phyloP scores from a whole-genome alignment of 2,329 filamentous ascomycete species.

The Penicillium sp. region DNA sequence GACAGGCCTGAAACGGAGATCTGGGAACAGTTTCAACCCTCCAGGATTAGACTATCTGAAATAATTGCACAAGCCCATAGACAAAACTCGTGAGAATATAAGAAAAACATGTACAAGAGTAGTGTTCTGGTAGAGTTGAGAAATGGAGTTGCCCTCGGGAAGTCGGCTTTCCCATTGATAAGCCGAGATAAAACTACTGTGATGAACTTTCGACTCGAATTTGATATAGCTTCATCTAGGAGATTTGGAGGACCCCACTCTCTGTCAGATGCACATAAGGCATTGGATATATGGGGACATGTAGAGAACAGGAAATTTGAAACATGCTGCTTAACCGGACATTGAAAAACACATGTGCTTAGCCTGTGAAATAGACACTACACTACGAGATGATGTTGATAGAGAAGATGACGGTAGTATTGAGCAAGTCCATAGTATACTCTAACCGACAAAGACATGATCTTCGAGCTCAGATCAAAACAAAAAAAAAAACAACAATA shows the following conservation, averaged over 20 bases:
- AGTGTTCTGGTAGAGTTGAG: conserved; percentile 20
- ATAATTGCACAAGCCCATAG: not conserved
- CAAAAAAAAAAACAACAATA: conserved; percentile 23
- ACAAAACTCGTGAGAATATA: not conserved
- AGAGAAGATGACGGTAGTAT: conserved; percentile 11
- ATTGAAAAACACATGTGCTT: not conserved
- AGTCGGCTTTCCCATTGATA: conserved; percentile 17
- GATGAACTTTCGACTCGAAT: not conserved
- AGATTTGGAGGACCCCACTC: not conserved
- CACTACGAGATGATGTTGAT: not conserved
- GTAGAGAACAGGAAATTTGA: not conserved
- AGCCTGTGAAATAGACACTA: not conserved
- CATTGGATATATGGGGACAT: not conserved
- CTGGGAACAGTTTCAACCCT: conserved; percentile 6
- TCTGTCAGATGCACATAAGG: not conserved
- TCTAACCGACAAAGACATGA: conserved; percentile 11
- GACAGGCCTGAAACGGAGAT: conserved; percentile 9
- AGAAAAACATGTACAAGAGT: conserved; percentile 1
- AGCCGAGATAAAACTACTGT: not conserved
- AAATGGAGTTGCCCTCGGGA: conserved; percentile 25
- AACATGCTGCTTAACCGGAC: not conserved
- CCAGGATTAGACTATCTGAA: conserved; percentile 16
- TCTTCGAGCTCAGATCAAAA: not conserved
- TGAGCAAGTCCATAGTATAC: conserved; percentile 9
- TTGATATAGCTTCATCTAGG: not conserved